Percentiles rank a stretch among this genome's conserved stretches.
Evolutionary conservation across 768 basidiomycete species (phyloP).

Genomic region (Phylloporus sp.): DNA sequence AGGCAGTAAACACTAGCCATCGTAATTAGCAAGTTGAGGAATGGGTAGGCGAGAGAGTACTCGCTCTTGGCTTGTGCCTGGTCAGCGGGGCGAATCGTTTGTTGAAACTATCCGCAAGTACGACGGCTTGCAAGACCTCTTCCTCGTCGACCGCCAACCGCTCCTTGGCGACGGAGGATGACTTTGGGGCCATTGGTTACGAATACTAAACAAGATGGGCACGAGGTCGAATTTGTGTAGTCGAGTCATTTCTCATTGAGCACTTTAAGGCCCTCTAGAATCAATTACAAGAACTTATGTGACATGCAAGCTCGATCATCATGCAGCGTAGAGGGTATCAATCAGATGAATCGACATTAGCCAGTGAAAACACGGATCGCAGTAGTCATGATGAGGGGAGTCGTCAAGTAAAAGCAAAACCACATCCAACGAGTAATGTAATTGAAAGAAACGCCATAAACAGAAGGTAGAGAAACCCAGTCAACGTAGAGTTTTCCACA

Average conservation of each 20-base stretch:
- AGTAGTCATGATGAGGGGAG: conserved; percentile 55
- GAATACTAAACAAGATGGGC: not conserved
- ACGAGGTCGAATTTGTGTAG: not conserved
- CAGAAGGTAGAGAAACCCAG: conserved; percentile 34
- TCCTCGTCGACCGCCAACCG: conserved; percentile 69
- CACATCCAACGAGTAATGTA: conserved; percentile 59
- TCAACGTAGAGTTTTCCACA: conserved; percentile 35
- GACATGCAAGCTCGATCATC: conserved; percentile 33
- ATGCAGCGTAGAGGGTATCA: conserved; percentile 43
- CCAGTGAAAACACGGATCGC: conserved; percentile 56
- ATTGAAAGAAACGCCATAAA: conserved; percentile 33
- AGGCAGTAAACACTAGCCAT: conserved; percentile 77
- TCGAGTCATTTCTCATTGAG: conserved; percentile 23
- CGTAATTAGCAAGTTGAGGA: conserved; percentile 15
- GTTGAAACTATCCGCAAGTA: conserved; percentile 96
- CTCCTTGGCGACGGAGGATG: conserved; percentile 50
- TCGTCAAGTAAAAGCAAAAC: conserved; percentile 57
- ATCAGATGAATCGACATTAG: conserved; percentile 68
- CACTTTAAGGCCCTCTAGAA: conserved; percentile 16
- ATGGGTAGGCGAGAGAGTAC: conserved; percentile 24
- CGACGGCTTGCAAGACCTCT: conserved; percentile 88
- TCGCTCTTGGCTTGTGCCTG: conserved; percentile 78
- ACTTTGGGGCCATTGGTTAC: conserved; percentile 62
- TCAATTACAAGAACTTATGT: conserved; percentile 32
- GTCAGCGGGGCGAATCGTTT: conserved; percentile 91